These are phyloP conservation scores for Sarcocystis neurona DNA, from an alignment of 169 alveolate species.

Conservation along the genomic window DNA sequence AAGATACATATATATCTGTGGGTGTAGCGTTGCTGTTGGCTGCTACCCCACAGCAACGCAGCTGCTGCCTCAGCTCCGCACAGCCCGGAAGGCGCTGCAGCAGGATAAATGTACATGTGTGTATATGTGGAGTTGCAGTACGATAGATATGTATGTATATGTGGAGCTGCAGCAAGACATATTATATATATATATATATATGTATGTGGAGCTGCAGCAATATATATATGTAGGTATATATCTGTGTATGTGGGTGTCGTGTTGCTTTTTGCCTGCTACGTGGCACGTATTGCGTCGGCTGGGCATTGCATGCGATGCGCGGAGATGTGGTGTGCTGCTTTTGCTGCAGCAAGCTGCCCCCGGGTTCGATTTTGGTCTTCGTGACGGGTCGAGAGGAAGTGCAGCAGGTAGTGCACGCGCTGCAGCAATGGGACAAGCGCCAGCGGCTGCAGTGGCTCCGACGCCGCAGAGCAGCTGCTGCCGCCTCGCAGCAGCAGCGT, in stretches of 20 bases:
- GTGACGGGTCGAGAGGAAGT: constrained; percentile 96
- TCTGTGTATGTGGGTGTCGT: neutral
- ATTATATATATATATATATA: too few species aligned
- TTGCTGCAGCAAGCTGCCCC: constrained; percentile 88
- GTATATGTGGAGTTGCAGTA: too few species aligned
- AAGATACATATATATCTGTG: too few species aligned
- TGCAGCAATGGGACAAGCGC: constrained; percentile 76
- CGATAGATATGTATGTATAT: too few species aligned
- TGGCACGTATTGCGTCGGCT: neutral
- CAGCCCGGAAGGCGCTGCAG: too few species aligned
- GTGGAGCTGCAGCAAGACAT: too few species aligned
- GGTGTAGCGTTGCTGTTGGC: too few species aligned
- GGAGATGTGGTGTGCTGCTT: constrained; percentile 24
- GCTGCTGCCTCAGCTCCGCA: too few species aligned
- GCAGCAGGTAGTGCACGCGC: constrained; percentile 79
- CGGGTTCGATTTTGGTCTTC: constrained; percentile 98
- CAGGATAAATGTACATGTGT: too few species aligned
- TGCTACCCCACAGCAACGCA: too few species aligned
- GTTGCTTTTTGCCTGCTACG: neutral
- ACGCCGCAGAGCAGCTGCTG: neutral
- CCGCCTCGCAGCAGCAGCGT: neutral
- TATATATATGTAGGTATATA: neutral
- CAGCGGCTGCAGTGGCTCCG: neutral
- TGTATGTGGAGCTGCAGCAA: too few species aligned
- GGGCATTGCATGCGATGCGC: neutral